These are phyloP conservation scores for Bauhinia variegata DNA, from an alignment of 306 rosid genomes.

Conservation along the genomic window DNA sequence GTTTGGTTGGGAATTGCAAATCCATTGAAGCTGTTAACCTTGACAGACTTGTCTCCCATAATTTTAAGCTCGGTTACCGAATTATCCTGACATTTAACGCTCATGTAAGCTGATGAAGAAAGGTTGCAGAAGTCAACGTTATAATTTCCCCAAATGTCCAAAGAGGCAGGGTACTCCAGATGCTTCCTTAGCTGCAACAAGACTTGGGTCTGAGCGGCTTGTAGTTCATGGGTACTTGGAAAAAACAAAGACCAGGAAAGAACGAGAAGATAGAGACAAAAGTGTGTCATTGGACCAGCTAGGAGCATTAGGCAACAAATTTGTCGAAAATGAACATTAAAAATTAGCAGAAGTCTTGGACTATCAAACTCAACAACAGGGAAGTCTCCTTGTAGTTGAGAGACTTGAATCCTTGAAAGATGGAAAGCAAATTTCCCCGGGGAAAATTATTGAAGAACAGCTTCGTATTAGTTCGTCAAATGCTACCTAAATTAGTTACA, in stretches of 20 bases:
- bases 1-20: conserved; percentile 66
- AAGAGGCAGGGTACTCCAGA: conserved; percentile 68
- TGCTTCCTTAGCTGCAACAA: conserved; percentile 69
- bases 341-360: conserved; percentile 13
- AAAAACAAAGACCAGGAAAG: conserved; percentile 54
- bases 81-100: conserved; percentile 63
- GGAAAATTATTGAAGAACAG: conserved; percentile 12
- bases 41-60: conserved; percentile 64
- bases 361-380: not conserved
- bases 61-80: conserved; percentile 73
- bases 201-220: conserved; percentile 59
- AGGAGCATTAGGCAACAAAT: conserved; percentile 28
- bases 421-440: conserved; percentile 26
- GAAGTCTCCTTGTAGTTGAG: conserved; percentile 18
- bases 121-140: conserved; percentile 55
- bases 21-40: conserved; percentile 58
- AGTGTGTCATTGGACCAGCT: conserved; percentile 52
- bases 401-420: not conserved
- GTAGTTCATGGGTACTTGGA: conserved; percentile 54
- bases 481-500: conserved; percentile 3
- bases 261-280: conserved; percentile 39
- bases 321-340: conserved; percentile 9
- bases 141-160: conserved; percentile 57
- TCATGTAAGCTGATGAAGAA: conserved; percentile 51
- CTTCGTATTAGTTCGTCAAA: conserved; percentile 18